A percentile compares a stretch with the other conserved stretches of the same genome.
phyloP scores from a whole-genome alignment of 495 filamentous ascomycete genomes.

The Neurospora pannonica region DNA sequence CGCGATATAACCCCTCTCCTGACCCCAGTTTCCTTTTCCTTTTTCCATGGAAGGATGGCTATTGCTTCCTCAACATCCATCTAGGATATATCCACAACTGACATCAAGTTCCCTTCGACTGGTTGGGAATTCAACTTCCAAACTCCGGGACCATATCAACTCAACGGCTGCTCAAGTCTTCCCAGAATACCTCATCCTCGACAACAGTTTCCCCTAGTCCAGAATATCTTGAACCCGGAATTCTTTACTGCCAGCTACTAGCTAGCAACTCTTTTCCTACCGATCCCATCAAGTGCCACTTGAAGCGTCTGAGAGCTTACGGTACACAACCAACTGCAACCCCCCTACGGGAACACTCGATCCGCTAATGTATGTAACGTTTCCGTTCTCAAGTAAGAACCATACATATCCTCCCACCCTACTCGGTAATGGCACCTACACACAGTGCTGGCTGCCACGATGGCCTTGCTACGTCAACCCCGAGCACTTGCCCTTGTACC shows the following conservation, averaged over 20 bases:
- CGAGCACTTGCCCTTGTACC: background rate
- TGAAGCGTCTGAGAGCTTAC: background rate
- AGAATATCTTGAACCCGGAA: background rate
- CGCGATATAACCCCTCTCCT: background rate
- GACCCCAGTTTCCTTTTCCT: background rate
- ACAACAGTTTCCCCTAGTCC: background rate
- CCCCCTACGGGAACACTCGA: background rate
- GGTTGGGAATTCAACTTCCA: background rate
- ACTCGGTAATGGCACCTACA: background rate
- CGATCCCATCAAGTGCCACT: background rate
- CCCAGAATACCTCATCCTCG: background rate
- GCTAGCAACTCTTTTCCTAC: background rate
- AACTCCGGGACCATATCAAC: background rate
- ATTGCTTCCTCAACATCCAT: background rate
- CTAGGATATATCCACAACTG: background rate
- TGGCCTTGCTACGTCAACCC: background rate
- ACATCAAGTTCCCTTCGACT: background rate
- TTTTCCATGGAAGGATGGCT: background rate
- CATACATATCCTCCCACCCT: background rate
- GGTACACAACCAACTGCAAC: background rate
- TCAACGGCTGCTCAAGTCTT: background rate
- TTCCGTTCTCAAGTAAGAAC: background rate
- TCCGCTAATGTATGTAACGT: background rate
- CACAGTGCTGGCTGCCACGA: background rate
- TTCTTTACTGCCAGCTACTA: background rate